phyloP scores from a whole-genome alignment of 257 asterid species.

The Solanum rostratum region DNA sequence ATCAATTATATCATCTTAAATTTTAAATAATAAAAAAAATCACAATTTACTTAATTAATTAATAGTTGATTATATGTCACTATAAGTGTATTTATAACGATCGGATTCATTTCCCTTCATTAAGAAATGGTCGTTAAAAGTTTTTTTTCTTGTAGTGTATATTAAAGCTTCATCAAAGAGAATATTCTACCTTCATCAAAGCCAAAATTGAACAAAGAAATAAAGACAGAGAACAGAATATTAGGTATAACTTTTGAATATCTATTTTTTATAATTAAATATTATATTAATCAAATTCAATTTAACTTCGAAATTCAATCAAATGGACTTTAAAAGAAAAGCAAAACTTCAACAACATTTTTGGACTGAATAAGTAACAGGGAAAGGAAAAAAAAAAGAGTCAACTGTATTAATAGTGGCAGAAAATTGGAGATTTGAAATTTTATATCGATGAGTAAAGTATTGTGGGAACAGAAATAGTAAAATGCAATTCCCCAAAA shows the following conservation, averaged over 20 bases:
- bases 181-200: no score
- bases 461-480: neutral
- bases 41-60: no score
- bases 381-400: neutral
- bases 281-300: neutral
- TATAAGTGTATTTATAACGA: no score
- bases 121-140: no score
- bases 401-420: neutral
- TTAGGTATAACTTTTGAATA: neutral
- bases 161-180: no score
- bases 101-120: no score
- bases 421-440: neutral
- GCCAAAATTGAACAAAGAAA: no score
- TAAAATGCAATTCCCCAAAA: constrained; percentile 16
- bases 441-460: neutral
- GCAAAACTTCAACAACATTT: no score
- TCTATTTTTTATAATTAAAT: neutral
- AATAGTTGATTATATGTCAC: no score
- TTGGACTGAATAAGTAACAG: neutral
- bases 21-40: no score
- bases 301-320: neutral
- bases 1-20: no score
- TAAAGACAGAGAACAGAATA: neutral
- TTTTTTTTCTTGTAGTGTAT: no score
- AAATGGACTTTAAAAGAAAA: neutral